Evolutionary conservation across 2,329 filamentous ascomycete genomes (phyloP).

Genomic region (Shiraia bambusicola): DNA sequence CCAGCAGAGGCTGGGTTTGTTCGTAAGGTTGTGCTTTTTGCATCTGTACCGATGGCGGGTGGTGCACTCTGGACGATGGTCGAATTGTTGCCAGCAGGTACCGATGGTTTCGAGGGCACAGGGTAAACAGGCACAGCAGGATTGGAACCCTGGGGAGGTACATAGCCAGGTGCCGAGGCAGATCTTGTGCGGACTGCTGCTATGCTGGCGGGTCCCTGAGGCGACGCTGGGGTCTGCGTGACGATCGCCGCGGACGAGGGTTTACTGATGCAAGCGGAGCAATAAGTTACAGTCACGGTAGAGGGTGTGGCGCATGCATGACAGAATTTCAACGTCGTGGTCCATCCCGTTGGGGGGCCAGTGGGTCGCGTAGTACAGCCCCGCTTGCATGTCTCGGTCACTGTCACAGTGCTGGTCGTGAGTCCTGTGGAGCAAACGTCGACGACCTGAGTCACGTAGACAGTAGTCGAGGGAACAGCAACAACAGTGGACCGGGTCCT

Average conservation of each 20-base stretch:
- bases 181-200: too few species aligned
- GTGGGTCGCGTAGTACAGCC: neutral
- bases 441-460: slow-evolving; percentile 1
- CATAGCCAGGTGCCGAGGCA: too few species aligned
- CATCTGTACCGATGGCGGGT: neutral
- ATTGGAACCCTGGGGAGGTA: too few species aligned
- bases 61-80: too few species aligned
- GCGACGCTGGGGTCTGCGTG: too few species aligned
- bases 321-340: slow-evolving; percentile 3
- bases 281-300: slow-evolving; percentile 1
- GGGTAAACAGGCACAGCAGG: too few species aligned
- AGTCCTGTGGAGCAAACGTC: slow-evolving; percentile 5
- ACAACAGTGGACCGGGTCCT: neutral
- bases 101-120: too few species aligned
- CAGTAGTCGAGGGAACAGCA: slow-evolving; percentile 2
- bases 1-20: too few species aligned
- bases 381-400: slow-evolving; percentile 1
- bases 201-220: too few species aligned
- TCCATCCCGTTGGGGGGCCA: slow-evolving; percentile 1
- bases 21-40: too few species aligned
- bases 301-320: slow-evolving; percentile 3
- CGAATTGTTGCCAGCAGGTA: too few species aligned
- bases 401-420: slow-evolving; percentile 1
- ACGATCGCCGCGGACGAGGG: too few species aligned
- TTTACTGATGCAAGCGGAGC: neutral